Base-by-base conservation (phyloP, 208 protist genomes). In the Leishmania mexicana region DNA sequence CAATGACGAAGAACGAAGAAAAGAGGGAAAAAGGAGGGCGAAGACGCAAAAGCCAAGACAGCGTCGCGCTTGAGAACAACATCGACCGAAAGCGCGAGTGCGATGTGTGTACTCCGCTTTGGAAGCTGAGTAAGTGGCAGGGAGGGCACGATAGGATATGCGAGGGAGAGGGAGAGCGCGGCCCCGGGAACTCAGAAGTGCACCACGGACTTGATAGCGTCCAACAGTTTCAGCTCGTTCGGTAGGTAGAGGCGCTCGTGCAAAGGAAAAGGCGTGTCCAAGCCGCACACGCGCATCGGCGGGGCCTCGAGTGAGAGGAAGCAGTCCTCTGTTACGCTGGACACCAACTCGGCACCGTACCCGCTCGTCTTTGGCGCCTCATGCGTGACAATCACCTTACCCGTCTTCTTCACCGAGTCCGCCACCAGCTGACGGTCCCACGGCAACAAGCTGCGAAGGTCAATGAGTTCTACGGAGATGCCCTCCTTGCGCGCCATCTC, bases 221-320 rank as follows among this genome's bases (percentile, higher is more conserved):
- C 92, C 62, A 93, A 83, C 47, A 96, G 81, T 85, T 99, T 99
- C 54, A 94, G 67, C 81, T 97, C 96, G 81, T 99, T 98, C 10
- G 99, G 99, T 28, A 99, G 78, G 83, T 99, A 99, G 57, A 99
- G 89, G 65, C 93, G 86, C 89, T 99, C 98, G 83, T 99, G 98
- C 67, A 99, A 87, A 65, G 99, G 99, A 86, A 99, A 98, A 19
- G 98, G 98, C 11, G 98, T 99, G 89, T 99, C 98, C 45, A 97
- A 96, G 57, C 98, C 98, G 88, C 97, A 99, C n/a, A 99, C 96
- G 53, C 99, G 93, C 81, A 86, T 92, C n/a, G 99, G 96, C 57
- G 98, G 98, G 11, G 99, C 96, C 88, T 99, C 97, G 17, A 99
- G 90, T 35, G 93, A 95, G 11, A 99, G 90, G 87, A 99, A 99